These are phyloP conservation scores for Articulospora tetracladia DNA, from an alignment of 495 filamentous ascomycete genomes.

Conservation along the genomic window DNA sequence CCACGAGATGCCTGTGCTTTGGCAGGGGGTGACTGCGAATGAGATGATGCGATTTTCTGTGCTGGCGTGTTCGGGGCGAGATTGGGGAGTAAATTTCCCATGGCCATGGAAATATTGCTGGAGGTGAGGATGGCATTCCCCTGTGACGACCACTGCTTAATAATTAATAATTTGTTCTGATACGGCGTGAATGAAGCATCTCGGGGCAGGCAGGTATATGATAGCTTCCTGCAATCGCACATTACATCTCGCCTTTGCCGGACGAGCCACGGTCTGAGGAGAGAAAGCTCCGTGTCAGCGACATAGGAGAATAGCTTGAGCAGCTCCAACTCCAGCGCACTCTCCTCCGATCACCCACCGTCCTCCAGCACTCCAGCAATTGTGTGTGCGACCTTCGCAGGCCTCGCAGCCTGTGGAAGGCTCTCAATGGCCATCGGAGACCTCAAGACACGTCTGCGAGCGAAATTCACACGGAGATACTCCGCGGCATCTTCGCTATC, in stretches of 20 bases:
- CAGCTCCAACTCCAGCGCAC: not conserved
- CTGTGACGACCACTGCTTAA: not conserved
- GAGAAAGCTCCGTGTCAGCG: not conserved
- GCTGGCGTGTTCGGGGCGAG: not conserved
- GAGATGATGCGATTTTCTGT: not conserved
- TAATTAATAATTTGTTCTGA: not conserved
- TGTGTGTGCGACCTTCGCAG: not conserved
- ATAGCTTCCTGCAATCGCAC: not conserved
- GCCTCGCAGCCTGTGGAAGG: conserved; percentile 1
- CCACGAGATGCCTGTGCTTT: not conserved
- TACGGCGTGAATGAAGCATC: not conserved
- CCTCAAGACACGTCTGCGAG: conserved; percentile 41
- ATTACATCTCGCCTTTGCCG: no score
- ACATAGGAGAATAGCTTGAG: not conserved
- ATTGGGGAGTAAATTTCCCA: not conserved
- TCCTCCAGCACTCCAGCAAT: not conserved
- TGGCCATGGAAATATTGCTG: not conserved
- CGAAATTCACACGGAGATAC: conserved; percentile 42
- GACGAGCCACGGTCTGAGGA: no score
- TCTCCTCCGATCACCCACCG: no score
- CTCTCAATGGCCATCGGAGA: conserved; percentile 37
- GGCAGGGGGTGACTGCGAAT: not conserved
- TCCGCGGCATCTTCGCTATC: conserved; percentile 35
- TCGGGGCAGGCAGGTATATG: not conserved
- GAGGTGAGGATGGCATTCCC: not conserved